Evolutionary conservation across 2,329 filamentous ascomycete species (phyloP), one percentile per base, ranked within the genome.

Genomic region (Venturiaceae sp.): DNA sequence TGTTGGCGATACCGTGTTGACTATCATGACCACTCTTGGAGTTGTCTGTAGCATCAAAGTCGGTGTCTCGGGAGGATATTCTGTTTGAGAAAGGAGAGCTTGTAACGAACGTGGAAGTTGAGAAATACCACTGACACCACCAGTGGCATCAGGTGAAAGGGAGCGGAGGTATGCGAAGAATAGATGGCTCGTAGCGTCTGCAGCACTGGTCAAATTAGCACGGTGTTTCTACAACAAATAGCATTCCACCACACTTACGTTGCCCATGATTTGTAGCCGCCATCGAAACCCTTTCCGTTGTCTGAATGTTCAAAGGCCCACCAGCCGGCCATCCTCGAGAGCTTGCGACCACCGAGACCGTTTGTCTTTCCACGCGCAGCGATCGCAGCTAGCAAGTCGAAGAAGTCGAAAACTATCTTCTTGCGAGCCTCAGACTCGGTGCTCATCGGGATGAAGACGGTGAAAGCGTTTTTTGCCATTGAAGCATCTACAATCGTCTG

Each of bases 91-190:
- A 36, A 97, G 80, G 13, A 99, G 80, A 64, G 92, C 88, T 74
- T 96, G 91, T 19, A 99, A 80, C 13, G 94, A 96, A 69, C 92
- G 87, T 8, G 94, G 94, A 16, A 99, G 81, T 63, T 87, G 82
- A 0, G 92, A 88, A 61, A 97, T 95, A 52, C 88, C 88, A 62
- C 84, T 88, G 56, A 87, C 77, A 32, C 83, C 82, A 62, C 85
- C 81, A 34, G 80, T 69, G 14, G 80, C 82, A 62, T 92, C 87
- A n/a, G 94, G 92, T 1, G 90, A 85, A 52, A 96, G 76, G 0
- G 92, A 96, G 65, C 94, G 84, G 53, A 99, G 83, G 70, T 97
- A 99, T 58, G 94, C 94, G 69, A 99, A 99, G 79, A 99, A 99
- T 58, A 99, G 77, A 76, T 99, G 94, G 67, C 92, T 96, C 21